A percentile compares a stretch with the other conserved stretches of the same genome.
These are phyloP conservation scores for Aureobasidium sp. DNA, from an alignment of 2,329 filamentous ascomycete species.

Conservation along the genomic window DNA sequence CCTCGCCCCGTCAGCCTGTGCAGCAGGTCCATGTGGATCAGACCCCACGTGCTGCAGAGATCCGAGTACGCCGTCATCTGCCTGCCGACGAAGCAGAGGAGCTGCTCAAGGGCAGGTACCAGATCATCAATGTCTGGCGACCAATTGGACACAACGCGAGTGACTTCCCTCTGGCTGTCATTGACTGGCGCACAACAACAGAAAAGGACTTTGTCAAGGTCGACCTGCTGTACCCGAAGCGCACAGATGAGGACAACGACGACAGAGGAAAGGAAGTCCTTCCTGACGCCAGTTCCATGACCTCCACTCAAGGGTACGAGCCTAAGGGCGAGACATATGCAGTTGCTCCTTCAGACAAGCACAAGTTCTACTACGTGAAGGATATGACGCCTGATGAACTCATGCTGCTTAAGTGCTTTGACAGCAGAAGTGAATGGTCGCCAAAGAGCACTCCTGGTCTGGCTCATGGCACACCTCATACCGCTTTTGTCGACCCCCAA, in stretches of 20 bases:
- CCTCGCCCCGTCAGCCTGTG: constrained; percentile 68
- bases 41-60: constrained; percentile 68
- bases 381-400: constrained; percentile 69
- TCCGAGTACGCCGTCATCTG: constrained; percentile 68
- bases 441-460: constrained; percentile 40
- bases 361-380: constrained; percentile 72
- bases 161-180: constrained; percentile 73
- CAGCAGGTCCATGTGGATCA: constrained; percentile 79
- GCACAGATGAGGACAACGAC: constrained; percentile 40
- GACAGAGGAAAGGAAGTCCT: constrained; percentile 66
- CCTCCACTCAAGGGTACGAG: constrained; percentile 67
- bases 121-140: constrained; percentile 78
- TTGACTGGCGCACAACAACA: constrained; percentile 67
- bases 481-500: constrained; percentile 81
- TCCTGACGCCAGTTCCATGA: constrained; percentile 50
- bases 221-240: constrained; percentile 67
- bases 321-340: constrained; percentile 69
- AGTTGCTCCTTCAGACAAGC: constrained; percentile 62
- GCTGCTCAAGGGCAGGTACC: constrained; percentile 64
- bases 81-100: constrained; percentile 61
- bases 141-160: constrained; percentile 71
- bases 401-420: constrained; percentile 59
- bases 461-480: constrained; percentile 67
- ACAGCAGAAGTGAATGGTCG: constrained; percentile 48
- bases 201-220: constrained; percentile 67